Conservation (phyloP, 208 protist species). For the Leishmania braziliensis region DNA sequence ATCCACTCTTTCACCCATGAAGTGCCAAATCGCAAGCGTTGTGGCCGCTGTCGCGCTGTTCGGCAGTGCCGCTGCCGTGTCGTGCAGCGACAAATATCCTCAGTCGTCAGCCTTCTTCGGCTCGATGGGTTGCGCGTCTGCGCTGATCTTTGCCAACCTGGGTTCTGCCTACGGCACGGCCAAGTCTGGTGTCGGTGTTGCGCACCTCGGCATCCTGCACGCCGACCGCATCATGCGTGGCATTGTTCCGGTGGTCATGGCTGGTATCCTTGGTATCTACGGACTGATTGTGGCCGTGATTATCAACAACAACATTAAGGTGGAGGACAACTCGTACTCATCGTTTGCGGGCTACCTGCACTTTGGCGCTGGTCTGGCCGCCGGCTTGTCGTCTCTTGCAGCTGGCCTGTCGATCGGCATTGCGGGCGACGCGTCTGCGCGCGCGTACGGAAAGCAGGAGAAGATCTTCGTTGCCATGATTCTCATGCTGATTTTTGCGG, state of each 20-base stretch:
- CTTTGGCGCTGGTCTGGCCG: slow-evolving; percentile 91
- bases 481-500: slow-evolving; percentile 93
- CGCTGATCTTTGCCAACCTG: slow-evolving; percentile 93
- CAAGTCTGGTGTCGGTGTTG: slow-evolving; percentile 97
- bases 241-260: slow-evolving; percentile 93
- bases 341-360: slow-evolving; percentile 82
- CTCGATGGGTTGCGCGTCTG: slow-evolving; percentile 93
- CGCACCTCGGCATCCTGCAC: slow-evolving; percentile 96
- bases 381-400: slow-evolving; percentile 95
- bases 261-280: slow-evolving; percentile 99
- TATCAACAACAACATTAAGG: slow-evolving; percentile 91
- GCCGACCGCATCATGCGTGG: slow-evolving; percentile 95
- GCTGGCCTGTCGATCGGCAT: slow-evolving; percentile 99
- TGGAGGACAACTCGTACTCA: slow-evolving; percentile 66
- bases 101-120: slow-evolving; percentile 96
- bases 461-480: slow-evolving; percentile 99
- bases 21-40: slow-evolving; percentile 24
- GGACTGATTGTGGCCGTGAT: slow-evolving; percentile 99
- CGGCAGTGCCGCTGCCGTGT: slow-evolving; percentile 44
- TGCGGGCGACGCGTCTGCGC: slow-evolving; percentile 96
- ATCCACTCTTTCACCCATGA: slow-evolving; percentile 12
- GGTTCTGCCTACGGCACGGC: slow-evolving; percentile 99
- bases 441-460: slow-evolving; percentile 94
- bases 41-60: slow-evolving; percentile 25
- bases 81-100: slow-evolving; percentile 78